Conservation (phyloP, 2,329 filamentous ascomycete genomes). For the Colletotrichum siamense region DNA sequence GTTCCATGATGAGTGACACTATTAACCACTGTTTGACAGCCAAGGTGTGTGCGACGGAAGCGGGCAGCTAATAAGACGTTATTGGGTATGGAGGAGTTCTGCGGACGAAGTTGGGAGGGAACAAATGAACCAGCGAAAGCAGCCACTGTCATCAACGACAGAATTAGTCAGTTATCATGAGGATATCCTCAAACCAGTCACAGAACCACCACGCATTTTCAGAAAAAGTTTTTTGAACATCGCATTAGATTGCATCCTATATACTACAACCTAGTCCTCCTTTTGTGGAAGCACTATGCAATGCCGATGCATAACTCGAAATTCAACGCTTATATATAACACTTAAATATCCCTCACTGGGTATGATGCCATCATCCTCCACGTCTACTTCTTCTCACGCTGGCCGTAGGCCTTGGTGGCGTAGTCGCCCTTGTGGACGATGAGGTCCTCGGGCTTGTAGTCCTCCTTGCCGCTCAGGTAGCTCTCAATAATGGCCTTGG, state of each 20-base stretch:
- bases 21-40: neutral
- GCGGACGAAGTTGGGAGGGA: neutral
- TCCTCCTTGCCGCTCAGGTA: conserved; percentile 89
- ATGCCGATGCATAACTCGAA: conserved; percentile 2
- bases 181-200: neutral
- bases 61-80: neutral
- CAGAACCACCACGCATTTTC: neutral
- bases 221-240: neutral
- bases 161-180: neutral
- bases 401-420: conserved; percentile 93
- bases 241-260: conserved; percentile 14
- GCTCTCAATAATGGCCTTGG: conserved; percentile 87
- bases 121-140: neutral
- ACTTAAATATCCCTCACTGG: neutral
- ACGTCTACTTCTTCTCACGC: conserved; percentile 54
- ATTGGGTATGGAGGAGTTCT: neutral
- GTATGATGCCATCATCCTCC: neutral
- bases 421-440: conserved; percentile 89
- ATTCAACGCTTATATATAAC: conserved; percentile 5
- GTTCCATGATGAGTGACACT: neutral
- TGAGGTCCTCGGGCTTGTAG: conserved; percentile 90
- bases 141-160: neutral
- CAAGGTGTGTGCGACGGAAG: neutral
- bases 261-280: conserved; percentile 8
- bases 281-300: conserved; percentile 3